Base-by-base conservation (phyloP, 306 rosid genomes). In the Medicago arabica region DNA sequence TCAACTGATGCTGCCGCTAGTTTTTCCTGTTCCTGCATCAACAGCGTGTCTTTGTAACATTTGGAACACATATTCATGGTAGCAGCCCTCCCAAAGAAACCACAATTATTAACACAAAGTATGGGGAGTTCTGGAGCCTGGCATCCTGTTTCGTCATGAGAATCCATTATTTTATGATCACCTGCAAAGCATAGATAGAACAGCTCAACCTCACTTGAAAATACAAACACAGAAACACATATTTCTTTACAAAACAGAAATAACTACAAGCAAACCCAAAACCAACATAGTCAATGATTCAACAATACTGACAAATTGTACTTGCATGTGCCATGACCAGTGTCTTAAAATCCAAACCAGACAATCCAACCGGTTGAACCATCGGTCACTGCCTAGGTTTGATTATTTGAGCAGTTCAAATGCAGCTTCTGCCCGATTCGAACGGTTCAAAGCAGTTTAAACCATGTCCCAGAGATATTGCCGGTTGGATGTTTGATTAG, bases 21-120 rank as follows among this genome's bases (percentile, higher is more conserved):
- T 16, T 86, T 78, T 23, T 81, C 92, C 73, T 87, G 97, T 25
- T 91, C 97, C 84, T 89, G 92, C 78, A 86, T 91, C 76, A 91
- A 61, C n/a, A 83, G 75, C 60, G 60, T 81, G 87, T 87, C 95
- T 83, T 91, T 91, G 86, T 86, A 91, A 75, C 97, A 91, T 83
- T 87, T 87, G 50, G 97, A 91, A 69, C 95, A 91, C 97, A 91
- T 91, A 66, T 91, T 89, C 95, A 89, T 89, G 9, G 97, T 89
- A 31, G 89, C 82, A 10, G 87, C 91, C 81, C 95, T 85, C 64
- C 97, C 97, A 40, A 91, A 91, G 81, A 91, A 89, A 57, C 95
- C 94, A 68, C 97, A 91, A 72, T 89, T 89, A 50, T 91, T 89
- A 41, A 89, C 71, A 69, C 97, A 91, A 51, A 84, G 95, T 73